Evolutionary conservation across 2,329 filamentous ascomycete genomes (phyloP).

Genomic region (Lachnellula occidentalis): DNA sequence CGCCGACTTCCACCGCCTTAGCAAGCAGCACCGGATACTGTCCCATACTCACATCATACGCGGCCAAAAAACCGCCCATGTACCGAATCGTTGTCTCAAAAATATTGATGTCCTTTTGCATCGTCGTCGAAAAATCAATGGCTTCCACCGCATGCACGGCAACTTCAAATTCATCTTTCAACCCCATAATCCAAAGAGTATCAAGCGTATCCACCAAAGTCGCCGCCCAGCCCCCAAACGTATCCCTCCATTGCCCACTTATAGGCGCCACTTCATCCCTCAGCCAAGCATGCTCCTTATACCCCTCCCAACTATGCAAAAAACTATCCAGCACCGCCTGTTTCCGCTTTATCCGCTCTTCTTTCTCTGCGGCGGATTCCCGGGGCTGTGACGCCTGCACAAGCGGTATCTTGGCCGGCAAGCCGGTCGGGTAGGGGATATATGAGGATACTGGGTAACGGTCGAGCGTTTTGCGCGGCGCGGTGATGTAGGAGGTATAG

Average conservation of each 20-base stretch:
- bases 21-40: conserved; percentile 60
- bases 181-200: conserved; percentile 80
- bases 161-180: conserved; percentile 73
- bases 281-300: conserved; percentile 72
- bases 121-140: conserved; percentile 76
- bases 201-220: conserved; percentile 80
- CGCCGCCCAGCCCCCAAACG: conserved; percentile 88
- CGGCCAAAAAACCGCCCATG: conserved; percentile 76
- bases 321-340: conserved; percentile 29
- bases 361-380: conserved; percentile 20
- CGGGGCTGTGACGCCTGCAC: conserved; percentile 22
- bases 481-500: conserved; percentile 16
- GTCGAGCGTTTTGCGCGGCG: conserved; percentile 10
- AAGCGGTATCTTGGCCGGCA: conserved; percentile 21
- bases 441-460: conserved; percentile 24
- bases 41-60: conserved; percentile 78
- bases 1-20: conserved; percentile 66
- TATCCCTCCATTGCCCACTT: conserved; percentile 61
- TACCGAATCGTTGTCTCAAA: conserved; percentile 94
- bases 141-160: conserved; percentile 61
- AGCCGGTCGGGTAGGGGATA: conserved; percentile 26
- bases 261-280: conserved; percentile 82
- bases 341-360: conserved; percentile 20
- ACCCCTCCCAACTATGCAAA: conserved; percentile 65
- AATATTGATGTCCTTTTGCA: conserved; percentile 37